Evolutionary conservation across 2,329 filamentous ascomycete genomes (phyloP), one percentile per base, ranked within the genome.

Genomic region (Hypoxylon sp.): DNA sequence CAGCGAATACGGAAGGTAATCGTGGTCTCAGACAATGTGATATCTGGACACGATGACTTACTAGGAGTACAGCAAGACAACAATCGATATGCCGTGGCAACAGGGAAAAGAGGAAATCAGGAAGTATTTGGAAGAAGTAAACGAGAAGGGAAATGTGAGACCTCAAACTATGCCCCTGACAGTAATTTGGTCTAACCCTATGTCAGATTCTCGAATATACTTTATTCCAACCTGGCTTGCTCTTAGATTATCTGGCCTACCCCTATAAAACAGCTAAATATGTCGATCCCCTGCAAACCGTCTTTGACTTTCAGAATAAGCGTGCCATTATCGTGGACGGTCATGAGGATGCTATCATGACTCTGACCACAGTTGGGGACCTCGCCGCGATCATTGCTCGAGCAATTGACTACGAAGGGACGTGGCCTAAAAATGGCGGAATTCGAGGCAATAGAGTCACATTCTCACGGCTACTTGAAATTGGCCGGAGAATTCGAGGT

Each of bases 151-250:
- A 23, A 80, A 82, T 55, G 83, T 82, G 58, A 67, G 71, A 9
- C 3, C 5, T 36, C 28, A 3, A 17, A 2, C 32, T 21, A 9
- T 25, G 6, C 1, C 13, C 13, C 13, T 45, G 7, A 21, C 10
- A 32, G 38, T 19, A 17, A 25, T 6, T 5, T 11, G 19, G n/a
- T 25, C 21, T 41, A 19, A 53, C 34, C 21, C 19, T 11, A 6
- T 34, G 17, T n/a, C 45, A 87, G 84, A 78, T 86, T 3, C 77
- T 89, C 5, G 85, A 89, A 64, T 89, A 89, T 74, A 83, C 78
- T 0, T 77, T 88, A 0, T 88, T 89, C 70, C 85, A 88, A 38
- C 84, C 84, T 0, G 86, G 85, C 0, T 70, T 87, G 1, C 87
- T 88, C 72, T 72, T 85, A 23, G 81, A 89, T 73, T 89, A 89